These are phyloP conservation scores for Diplodia mutila DNA, from an alignment of 2,329 filamentous ascomycete genomes.

Conservation along the genomic window DNA sequence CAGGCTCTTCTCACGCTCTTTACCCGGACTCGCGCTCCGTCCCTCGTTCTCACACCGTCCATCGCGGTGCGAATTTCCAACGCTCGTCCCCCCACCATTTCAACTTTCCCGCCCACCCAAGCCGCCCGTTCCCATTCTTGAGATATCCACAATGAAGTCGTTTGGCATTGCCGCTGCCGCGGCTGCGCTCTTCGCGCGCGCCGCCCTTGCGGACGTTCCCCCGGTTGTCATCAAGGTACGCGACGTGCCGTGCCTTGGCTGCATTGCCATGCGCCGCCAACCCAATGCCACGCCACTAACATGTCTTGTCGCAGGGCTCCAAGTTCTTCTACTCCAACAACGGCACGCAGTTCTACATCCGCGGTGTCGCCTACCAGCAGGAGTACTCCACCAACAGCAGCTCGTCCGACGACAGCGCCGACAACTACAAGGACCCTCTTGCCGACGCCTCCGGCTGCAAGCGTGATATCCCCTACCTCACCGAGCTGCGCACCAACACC, in stretches of 20 bases:
- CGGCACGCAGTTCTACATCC: slow-evolving; percentile 76
- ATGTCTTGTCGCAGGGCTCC: slow-evolving; percentile 58
- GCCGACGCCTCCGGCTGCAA: slow-evolving; percentile 71
- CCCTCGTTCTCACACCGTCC: slow-evolving; percentile 10
- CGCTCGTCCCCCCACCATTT: slow-evolving; percentile 22
- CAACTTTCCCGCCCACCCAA: not conserved
- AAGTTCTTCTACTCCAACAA: slow-evolving; percentile 91
- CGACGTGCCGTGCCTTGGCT: slow-evolving; percentile 5
- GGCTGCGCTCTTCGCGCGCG: slow-evolving; percentile 56
- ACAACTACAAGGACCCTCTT: slow-evolving; percentile 80
- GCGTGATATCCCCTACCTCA: slow-evolving; percentile 82
- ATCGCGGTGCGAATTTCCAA: slow-evolving; percentile 8
- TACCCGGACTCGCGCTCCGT: slow-evolving; percentile 26
- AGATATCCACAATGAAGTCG: slow-evolving; percentile 57
- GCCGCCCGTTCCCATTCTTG: not conserved
- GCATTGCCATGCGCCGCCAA: slow-evolving; percentile 12
- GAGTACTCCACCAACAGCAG: slow-evolving; percentile 61
- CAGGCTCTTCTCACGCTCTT: slow-evolving; percentile 26
- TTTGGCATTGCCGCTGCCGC: slow-evolving; percentile 55
- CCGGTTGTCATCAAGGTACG: slow-evolving; percentile 71
- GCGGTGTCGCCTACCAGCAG: slow-evolving; percentile 94
- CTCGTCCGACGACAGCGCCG: slow-evolving; percentile 61
- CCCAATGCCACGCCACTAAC: slow-evolving; percentile 3
- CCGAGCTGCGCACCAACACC: slow-evolving; percentile 81
- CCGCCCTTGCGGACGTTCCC: slow-evolving; percentile 60